These are phyloP conservation scores for Schizochytrium sp. DNA, from an alignment of 108 stramenopile species.

Conservation along the genomic window DNA sequence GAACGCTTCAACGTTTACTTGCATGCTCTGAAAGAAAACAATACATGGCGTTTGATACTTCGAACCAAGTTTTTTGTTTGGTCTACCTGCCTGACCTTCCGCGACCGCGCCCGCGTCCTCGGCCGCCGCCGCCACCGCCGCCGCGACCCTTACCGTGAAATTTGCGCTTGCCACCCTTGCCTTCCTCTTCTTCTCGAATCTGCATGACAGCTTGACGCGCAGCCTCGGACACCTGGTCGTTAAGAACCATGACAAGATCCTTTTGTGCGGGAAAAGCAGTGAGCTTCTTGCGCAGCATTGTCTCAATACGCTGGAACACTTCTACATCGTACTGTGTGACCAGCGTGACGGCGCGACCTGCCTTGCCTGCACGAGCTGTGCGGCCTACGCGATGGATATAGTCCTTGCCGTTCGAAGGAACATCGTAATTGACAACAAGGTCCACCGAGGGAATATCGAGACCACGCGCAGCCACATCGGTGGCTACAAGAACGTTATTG, in stretches of 20 bases:
- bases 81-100: not conserved
- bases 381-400: constrained; percentile 94
- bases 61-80: no score
- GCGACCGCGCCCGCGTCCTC: not conserved
- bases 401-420: constrained; percentile 78
- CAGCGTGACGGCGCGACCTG: constrained; percentile 88
- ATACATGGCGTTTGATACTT: no score
- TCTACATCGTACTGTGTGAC: constrained; percentile 99
- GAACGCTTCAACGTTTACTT: no score
- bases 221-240: constrained; percentile 91
- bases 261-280: constrained; percentile 70
- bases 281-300: constrained; percentile 67
- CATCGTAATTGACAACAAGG: constrained; percentile 87
- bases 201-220: constrained; percentile 61
- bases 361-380: constrained; percentile 89
- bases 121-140: not conserved
- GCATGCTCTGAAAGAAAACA: no score
- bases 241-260: constrained; percentile 77
- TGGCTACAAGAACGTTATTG: constrained; percentile 72
- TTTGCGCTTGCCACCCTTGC: not conserved
- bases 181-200: constrained; percentile 32
- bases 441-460: constrained; percentile 94
- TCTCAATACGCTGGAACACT: constrained; percentile 90
- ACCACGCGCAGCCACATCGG: constrained; percentile 91
- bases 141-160: not conserved